Base-by-base conservation (phyloP, 176 grass and related monocot genomes). In the Juncus effusus region DNA sequence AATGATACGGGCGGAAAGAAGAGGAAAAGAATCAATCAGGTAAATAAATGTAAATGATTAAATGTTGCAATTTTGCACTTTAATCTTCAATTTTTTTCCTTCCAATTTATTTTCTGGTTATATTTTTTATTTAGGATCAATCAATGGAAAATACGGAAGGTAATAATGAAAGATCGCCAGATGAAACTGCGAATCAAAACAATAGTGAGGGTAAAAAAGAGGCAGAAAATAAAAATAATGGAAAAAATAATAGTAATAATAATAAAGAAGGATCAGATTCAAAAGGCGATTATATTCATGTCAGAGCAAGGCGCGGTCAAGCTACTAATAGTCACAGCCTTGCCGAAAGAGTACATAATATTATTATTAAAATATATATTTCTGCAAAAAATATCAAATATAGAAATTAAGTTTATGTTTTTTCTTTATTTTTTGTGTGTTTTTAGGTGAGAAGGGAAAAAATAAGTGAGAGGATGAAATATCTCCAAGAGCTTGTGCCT, bases 381-480 rank as follows among this genome's bases (percentile, higher is more conserved):
- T 9, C 44, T 6, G 4, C 9, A 47, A 47, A 6, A 47, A 47
- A 47, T 47, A 9, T 6, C 4, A 1, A 1, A 28, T 28, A 28
- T 6, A 47, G 9, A 47, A 47, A 47, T 6, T 47, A 9, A 62
- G 51, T 70, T 54, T 38, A 1, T 58, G 9, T 9, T 19, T 38
- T 45, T 16, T 15, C 52, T 63, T 45, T 55, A 51, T 16, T 41
- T 60, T 16, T 38, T 19, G 41, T 45, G 38, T 62, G 50, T 69
- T 38, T 79, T 59, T 79, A 96, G 91, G 72, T 91, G 62, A 90
- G 91, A 76, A 96, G 91, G 75, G 91, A 96, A 79, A 96, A 96
- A 76, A 96, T 96, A 54, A 96, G 91, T 51, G 87, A 96, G 73
- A 87, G 91, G 75, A 96, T 96, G 91, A 96, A 96, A 77, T 86